Base-by-base conservation (phyloP, 1,284 basidiomycete genomes). In the Stygiomarasmius scandens region DNA sequence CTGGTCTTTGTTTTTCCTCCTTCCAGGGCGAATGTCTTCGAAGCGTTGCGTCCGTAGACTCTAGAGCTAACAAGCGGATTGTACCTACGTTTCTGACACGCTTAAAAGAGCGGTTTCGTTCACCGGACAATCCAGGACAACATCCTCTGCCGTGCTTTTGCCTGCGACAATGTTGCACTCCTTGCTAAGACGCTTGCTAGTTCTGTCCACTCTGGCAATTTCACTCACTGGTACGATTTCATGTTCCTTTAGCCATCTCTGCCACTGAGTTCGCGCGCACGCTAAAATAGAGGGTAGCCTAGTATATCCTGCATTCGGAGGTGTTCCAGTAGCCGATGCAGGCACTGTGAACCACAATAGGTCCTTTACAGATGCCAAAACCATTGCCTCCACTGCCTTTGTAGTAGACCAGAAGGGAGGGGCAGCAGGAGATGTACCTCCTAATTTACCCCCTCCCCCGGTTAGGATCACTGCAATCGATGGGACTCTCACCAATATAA, bases 391-490 rank as follows among this genome's bases (percentile, higher is more conserved):
- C 23, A 77, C 77, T 4, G 70, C 63, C 20, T 29, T 54, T 10
- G 60, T 69, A 41, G 73, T 78, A 29, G 63, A 76, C 63, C 77
- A 78, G 65, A 77, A 78, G 58, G 58, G 66, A 2, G 67, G 73
- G 3, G 71, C 71, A 0, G 51, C 66, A 3, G 56, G 61, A 29
- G 68, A 70, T 45, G 61, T 68, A 12, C 65, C 62, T 0, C 77
- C 78, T 1, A 62, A 74, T 56, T 67, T 68, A 9, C 69, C 73
- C 20, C 67, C 74, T 22, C 65, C 72, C 0, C 63, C 66, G 5
- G 77, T 75, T 0, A 58, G 61, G 1, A 67, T 79, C 52, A 77
- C 76, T 44, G 76, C 77, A 2, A 56, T 77, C 36, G 77, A 79
- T 61, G 77, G 77, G 9, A 51, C 66, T 41, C 60, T 78, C 25